A percentile compares a stretch with the other conserved stretches of the same genome.
phyloP scores from a whole-genome alignment of 2,329 filamentous ascomycete species.

The Microdochium paspali region DNA sequence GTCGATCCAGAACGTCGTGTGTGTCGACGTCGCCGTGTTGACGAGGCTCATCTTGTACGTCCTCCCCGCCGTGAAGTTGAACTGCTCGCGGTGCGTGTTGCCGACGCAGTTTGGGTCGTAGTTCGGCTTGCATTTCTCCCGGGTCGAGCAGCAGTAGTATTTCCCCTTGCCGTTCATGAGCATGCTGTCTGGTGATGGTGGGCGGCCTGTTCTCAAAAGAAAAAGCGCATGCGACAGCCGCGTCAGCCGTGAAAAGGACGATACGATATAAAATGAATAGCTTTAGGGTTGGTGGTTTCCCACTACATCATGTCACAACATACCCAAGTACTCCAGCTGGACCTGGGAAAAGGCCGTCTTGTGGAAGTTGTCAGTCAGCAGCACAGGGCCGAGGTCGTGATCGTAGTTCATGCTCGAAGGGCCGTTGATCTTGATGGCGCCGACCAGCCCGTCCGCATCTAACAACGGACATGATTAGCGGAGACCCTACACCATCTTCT shows the following conservation, averaged over 20 bases:
- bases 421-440: slow-evolving; percentile 35
- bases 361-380: slow-evolving; percentile 45
- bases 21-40: background rate
- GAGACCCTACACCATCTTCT: background rate
- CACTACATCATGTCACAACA: background rate
- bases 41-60: background rate
- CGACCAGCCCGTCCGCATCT: slow-evolving; percentile 34
- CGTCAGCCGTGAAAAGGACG: too few species aligned
- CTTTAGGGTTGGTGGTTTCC: too few species aligned
- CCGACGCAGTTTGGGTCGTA: slow-evolving; percentile 5
- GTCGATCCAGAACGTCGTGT: background rate
- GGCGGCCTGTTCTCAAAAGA: slow-evolving; percentile 4
- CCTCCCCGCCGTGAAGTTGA: background rate
- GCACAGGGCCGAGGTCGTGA: slow-evolving; percentile 39
- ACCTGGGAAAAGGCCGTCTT: slow-evolving; percentile 12
- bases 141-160: slow-evolving; percentile 8
- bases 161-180: slow-evolving; percentile 32
- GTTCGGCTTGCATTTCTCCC: background rate
- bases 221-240: too few species aligned
- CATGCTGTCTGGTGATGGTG: slow-evolving; percentile 22
- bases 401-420: slow-evolving; percentile 33
- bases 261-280: too few species aligned
- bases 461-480: background rate
- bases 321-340: background rate
- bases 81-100: slow-evolving; percentile 17